Evolutionary conservation across 495 filamentous ascomycete genomes (phyloP).

Genomic region (Talaromyces nanjingensis): DNA sequence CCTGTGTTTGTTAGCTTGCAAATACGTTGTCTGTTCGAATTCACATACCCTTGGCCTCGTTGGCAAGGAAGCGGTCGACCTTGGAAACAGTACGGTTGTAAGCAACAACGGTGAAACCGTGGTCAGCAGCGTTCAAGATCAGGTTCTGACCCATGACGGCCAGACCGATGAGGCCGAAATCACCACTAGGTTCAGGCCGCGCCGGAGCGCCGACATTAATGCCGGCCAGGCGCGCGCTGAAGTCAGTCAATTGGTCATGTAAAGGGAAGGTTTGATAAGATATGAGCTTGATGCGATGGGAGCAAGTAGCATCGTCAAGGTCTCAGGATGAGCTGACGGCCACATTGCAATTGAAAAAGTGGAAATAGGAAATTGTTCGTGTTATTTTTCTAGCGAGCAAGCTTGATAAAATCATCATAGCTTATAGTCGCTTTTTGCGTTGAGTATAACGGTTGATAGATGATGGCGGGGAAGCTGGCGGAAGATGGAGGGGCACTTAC

Average conservation of each 20-base stretch:
- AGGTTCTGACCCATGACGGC: constrained; percentile 99
- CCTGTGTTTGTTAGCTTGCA: constrained; percentile 40
- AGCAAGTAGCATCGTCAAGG: not conserved
- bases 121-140: constrained; percentile 96
- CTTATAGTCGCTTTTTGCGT: not conserved
- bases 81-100: constrained; percentile 98
- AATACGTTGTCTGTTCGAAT: not conserved
- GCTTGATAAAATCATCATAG: not conserved
- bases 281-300: not conserved
- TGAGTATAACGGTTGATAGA: not conserved
- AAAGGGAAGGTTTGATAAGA: constrained; percentile 12
- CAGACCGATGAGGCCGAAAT: constrained; percentile 99
- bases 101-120: constrained; percentile 91
- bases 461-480: constrained; percentile 6
- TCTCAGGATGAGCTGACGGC: not conserved
- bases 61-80: constrained; percentile 90
- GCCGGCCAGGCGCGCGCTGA: constrained; percentile 79
- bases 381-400: constrained; percentile 4
- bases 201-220: constrained; percentile 67
- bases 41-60: constrained; percentile 75
- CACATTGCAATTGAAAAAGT: not conserved
- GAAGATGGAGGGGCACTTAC: constrained; percentile 38
- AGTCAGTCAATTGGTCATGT: constrained; percentile 53
- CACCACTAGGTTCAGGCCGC: constrained; percentile 51
- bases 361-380: not conserved